Conservation (phyloP, 2,329 filamentous ascomycete species). For the Rutstroemia sydowiana region DNA sequence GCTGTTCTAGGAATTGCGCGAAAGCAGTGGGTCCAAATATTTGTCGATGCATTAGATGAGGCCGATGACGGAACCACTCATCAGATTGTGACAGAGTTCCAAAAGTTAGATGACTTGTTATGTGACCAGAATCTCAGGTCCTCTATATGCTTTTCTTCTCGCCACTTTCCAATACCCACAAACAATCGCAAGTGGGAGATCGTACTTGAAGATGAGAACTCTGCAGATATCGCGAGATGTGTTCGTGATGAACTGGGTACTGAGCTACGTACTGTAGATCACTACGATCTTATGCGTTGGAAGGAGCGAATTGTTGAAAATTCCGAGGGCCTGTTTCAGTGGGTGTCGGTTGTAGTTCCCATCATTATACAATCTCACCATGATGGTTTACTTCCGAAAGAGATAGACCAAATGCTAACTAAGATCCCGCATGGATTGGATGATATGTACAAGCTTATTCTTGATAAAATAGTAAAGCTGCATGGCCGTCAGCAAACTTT, state of each 20-base stretch:
- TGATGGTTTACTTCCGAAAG: slow-evolving; percentile 1
- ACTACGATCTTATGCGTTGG: accelerated
- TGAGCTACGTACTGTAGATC: too few species aligned
- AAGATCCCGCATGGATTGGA: slow-evolving; percentile 14
- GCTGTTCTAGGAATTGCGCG: background rate
- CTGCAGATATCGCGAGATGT: too few species aligned
- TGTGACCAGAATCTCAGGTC: too few species aligned
- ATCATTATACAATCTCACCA: slow-evolving; percentile 2
- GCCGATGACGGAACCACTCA: too few species aligned
- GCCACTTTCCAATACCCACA: too few species aligned
- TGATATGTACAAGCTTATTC: slow-evolving; percentile 16
- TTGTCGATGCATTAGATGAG: slow-evolving; percentile 16
- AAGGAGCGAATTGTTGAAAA: slow-evolving; percentile 24
- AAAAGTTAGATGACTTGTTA: too few species aligned
- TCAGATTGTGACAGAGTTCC: too few species aligned
- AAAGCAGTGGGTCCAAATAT: background rate
- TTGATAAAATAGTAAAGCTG: slow-evolving; percentile 14
- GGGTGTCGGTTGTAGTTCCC: slow-evolving; percentile 30
- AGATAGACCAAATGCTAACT: slow-evolving; percentile 10
- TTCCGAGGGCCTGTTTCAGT: slow-evolving; percentile 32
- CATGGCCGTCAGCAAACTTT: slow-evolving; percentile 11
- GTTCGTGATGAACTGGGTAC: background rate
- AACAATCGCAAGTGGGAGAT: too few species aligned
- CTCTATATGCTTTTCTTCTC: too few species aligned
- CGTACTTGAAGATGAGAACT: too few species aligned